These are phyloP conservation scores for Artomyces pyxidatus DNA, from an alignment of 768 basidiomycete genomes.

Conservation along the genomic window DNA sequence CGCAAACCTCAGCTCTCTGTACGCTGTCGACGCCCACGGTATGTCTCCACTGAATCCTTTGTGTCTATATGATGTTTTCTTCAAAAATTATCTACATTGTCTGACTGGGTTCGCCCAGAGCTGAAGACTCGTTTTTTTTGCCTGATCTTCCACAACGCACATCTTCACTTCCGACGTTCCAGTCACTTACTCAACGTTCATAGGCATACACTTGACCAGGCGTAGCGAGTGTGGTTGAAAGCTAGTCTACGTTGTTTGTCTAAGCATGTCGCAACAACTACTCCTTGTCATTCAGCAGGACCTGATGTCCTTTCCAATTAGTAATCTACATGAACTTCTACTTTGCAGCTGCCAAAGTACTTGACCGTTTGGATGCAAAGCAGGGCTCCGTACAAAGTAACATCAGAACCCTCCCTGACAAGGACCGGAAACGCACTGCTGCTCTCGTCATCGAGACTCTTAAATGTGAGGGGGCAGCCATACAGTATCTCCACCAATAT, in stretches of 20 bases:
- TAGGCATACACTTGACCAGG: too few species aligned
- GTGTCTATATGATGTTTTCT: conserved; percentile 43
- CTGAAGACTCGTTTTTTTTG: conserved; percentile 36
- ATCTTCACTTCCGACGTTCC: conserved; percentile 1
- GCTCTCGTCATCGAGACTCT: conserved; percentile 91
- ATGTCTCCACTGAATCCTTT: too few species aligned
- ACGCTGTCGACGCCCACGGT: too few species aligned
- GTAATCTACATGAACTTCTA: conserved; percentile 80
- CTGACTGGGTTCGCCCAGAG: conserved; percentile 47
- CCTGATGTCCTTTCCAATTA: conserved; percentile 7
- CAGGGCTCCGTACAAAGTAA: conserved; percentile 90
- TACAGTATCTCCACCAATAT: too few species aligned
- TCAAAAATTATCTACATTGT: conserved; percentile 86
- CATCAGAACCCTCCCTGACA: conserved; percentile 63
- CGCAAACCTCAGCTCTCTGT: too few species aligned
- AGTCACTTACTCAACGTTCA: conserved; percentile 5
- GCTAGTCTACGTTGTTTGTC: neutral
- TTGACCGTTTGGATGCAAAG: conserved; percentile 82
- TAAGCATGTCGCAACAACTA: conserved; percentile 7
- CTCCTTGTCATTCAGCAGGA: neutral
- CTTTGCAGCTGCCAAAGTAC: conserved; percentile 75
- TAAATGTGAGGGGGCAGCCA: conserved; percentile 54
- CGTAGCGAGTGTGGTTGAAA: too few species aligned
- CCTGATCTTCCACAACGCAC: too few species aligned
- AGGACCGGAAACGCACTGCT: conserved; percentile 67